phyloP scores from a whole-genome alignment of 2,329 filamentous ascomycete genomes.

The Mycocentrospora acerina region DNA sequence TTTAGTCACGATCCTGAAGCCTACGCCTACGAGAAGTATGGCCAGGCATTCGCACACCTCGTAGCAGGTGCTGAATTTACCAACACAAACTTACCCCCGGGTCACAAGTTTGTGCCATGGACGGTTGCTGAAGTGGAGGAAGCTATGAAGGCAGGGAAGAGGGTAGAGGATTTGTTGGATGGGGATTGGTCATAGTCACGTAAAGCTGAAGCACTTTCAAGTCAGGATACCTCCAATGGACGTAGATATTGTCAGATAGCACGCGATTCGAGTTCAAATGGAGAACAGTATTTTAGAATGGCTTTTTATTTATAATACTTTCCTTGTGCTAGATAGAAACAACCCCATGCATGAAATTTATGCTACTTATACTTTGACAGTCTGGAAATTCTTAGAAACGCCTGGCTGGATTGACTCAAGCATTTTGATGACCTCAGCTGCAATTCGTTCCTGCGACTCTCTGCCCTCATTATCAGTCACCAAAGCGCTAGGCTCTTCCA shows the following conservation, averaged over 20 bases:
- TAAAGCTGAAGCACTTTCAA: too few species aligned
- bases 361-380: neutral
- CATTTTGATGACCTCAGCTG: slow-evolving; percentile 36
- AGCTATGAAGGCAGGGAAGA: slow-evolving; percentile 21
- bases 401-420: slow-evolving; percentile 36
- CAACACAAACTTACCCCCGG: slow-evolving; percentile 41
- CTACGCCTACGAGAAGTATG: slow-evolving; percentile 41
- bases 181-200: slow-evolving; percentile 14
- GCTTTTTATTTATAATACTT: too few species aligned
- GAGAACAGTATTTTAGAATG: too few species aligned
- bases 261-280: too few species aligned
- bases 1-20: slow-evolving; percentile 40
- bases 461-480: slow-evolving; percentile 37
- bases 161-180: slow-evolving; percentile 17
- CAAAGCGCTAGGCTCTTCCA: slow-evolving; percentile 24
- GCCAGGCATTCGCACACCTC: slow-evolving; percentile 33
- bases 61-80: slow-evolving; percentile 25
- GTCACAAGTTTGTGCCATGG: slow-evolving; percentile 32
- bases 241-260: too few species aligned
- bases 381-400: slow-evolving; percentile 9
- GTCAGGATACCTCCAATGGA: too few species aligned
- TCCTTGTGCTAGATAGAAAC: too few species aligned
- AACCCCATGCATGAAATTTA: too few species aligned
- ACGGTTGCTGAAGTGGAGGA: slow-evolving; percentile 25
- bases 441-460: slow-evolving; percentile 33